Evolutionary conservation across 2,329 filamentous ascomycete species (phyloP).

Genomic region (Neoscytalidium dimidiatum): DNA sequence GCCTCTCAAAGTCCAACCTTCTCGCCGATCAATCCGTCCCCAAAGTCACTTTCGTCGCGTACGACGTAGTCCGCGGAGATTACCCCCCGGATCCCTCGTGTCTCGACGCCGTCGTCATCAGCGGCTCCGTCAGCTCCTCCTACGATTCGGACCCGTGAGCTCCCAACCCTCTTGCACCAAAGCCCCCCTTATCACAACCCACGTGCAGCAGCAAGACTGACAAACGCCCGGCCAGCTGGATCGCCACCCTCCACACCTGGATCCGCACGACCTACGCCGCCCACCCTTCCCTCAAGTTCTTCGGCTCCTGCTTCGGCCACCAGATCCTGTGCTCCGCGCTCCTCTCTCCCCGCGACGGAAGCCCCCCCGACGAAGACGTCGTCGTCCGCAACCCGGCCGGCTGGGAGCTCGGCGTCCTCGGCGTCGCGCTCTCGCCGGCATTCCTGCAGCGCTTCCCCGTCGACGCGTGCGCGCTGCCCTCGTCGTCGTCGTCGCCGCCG

Average conservation of each 20-base stretch:
- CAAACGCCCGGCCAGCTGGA: not conserved
- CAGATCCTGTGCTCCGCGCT: slow-evolving; percentile 55
- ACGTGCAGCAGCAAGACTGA: slow-evolving; percentile 20
- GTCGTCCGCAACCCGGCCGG: slow-evolving; percentile 50
- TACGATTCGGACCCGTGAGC: slow-evolving; percentile 21
- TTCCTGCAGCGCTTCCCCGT: slow-evolving; percentile 42
- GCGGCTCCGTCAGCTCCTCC: slow-evolving; percentile 33
- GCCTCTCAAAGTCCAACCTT: slow-evolving; percentile 17
- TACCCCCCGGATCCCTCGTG: slow-evolving; percentile 35
- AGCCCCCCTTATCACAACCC: not conserved
- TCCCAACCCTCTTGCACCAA: not conserved
- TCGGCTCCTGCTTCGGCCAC: slow-evolving; percentile 48
- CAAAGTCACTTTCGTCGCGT: slow-evolving; percentile 33
- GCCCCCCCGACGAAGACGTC: slow-evolving; percentile 42
- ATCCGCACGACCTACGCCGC: slow-evolving; percentile 54
- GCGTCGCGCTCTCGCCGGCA: slow-evolving; percentile 45
- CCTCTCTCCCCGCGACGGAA: slow-evolving; percentile 56
- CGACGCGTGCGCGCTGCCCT: slow-evolving; percentile 40
- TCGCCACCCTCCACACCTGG: slow-evolving; percentile 54
- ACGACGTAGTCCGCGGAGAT: slow-evolving; percentile 37
- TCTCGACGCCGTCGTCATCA: slow-evolving; percentile 43
- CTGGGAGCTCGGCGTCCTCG: slow-evolving; percentile 51
- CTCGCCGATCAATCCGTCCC: not conserved
- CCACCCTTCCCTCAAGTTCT: slow-evolving; percentile 47
- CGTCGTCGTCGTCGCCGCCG: slow-evolving; percentile 20